phyloP scores from a whole-genome alignment of 116 monocot genomes.

The Papilionanthe hybrid region DNA sequence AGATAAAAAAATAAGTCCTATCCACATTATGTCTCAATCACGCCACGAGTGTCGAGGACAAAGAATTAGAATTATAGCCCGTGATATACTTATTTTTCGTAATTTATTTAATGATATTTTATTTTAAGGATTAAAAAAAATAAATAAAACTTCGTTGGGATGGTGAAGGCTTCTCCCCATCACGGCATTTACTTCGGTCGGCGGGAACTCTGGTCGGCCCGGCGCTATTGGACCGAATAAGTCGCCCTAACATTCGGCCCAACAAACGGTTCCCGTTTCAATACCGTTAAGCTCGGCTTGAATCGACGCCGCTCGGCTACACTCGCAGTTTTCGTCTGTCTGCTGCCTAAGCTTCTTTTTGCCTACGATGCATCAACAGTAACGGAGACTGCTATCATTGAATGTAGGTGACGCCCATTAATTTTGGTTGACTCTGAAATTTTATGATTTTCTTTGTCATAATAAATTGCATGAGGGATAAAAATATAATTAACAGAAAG shows the following conservation, averaged over 20 bases:
- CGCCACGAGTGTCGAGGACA: no score
- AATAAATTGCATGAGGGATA: no score
- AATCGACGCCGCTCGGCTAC: not conserved
- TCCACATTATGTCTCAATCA: no score
- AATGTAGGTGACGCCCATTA: not conserved
- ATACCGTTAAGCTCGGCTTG: not conserved
- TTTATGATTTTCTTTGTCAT: no score
- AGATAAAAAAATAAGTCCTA: no score
- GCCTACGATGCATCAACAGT: not conserved
- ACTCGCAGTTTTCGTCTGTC: no score
- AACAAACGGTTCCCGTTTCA: not conserved
- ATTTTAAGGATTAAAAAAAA: not conserved
- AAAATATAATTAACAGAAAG: no score
- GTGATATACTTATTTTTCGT: no score
- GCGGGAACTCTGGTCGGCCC: conserved; percentile 20
- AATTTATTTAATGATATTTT: not conserved
- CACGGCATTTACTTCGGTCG: conserved; percentile 45
- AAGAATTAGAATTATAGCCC: no score
- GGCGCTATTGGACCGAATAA: not conserved
- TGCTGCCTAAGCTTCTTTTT: not conserved
- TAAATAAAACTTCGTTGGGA: conserved; percentile 9
- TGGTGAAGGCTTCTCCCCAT: conserved; percentile 15
- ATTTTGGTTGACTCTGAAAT: not conserved
- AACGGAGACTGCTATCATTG: not conserved
- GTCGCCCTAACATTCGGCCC: not conserved